Evolutionary conservation across 2,329 filamentous ascomycete genomes (phyloP).

Genomic region (Rhynchosporium secalis): DNA sequence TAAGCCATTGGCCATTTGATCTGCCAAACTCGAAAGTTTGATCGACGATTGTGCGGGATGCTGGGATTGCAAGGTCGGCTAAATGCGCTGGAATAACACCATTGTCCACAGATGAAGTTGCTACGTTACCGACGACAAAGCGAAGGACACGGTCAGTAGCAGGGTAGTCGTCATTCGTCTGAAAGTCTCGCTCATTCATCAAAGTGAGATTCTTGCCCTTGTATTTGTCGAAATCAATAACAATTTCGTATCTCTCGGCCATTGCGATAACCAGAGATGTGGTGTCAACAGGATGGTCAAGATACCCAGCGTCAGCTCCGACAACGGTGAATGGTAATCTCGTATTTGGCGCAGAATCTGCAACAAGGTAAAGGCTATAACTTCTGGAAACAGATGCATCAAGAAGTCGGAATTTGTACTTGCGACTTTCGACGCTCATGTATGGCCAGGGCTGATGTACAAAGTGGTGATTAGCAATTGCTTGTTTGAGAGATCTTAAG

Average conservation of each 20-base stretch:
- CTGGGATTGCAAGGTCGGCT: conserved; percentile 5
- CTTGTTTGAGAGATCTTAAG: too few species aligned
- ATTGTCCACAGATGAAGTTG: conserved; percentile 36
- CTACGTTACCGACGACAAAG: conserved; percentile 40
- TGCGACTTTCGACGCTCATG: conserved; percentile 58
- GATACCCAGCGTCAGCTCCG: conserved; percentile 19
- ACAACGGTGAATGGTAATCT: conserved; percentile 51
- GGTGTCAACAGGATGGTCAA: conserved; percentile 46
- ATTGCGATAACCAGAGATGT: conserved; percentile 50
- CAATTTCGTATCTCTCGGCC: conserved; percentile 58
- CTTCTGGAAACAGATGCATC: conserved; percentile 23
- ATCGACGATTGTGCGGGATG: conserved; percentile 41
- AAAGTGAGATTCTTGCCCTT: conserved; percentile 51
- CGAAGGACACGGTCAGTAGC: conserved; percentile 54
- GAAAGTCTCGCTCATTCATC: conserved; percentile 45
- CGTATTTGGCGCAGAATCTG: conserved; percentile 21
- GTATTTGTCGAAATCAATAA: conserved; percentile 55
- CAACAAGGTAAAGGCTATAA: conserved; percentile 28
- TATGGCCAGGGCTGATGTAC: conserved; percentile 54
- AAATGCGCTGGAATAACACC: conserved; percentile 16
- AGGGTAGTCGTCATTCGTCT: conserved; percentile 50
- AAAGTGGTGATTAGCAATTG: too few species aligned
- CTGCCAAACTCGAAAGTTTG: conserved; percentile 50
- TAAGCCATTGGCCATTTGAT: conserved; percentile 48
- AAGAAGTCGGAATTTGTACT: conserved; percentile 51